Evolutionary conservation across 805 yeast species (phyloP).

Genomic region (Zygoascus ofunaensis): DNA sequence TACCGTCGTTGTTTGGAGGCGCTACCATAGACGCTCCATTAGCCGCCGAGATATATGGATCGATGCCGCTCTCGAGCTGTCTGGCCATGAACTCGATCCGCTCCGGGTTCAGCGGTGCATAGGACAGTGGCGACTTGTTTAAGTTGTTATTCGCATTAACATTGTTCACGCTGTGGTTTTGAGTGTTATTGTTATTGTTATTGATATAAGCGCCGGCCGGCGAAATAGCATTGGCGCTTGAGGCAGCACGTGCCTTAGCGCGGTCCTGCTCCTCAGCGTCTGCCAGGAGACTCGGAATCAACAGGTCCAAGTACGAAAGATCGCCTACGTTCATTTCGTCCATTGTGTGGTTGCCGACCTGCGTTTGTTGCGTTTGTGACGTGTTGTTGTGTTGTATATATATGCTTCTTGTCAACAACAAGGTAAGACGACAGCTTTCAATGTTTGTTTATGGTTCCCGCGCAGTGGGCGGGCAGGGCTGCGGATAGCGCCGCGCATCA

Average conservation of each 20-base stretch:
- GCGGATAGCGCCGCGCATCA: too few species aligned
- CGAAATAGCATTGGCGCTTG: neutral
- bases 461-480: too few species aligned
- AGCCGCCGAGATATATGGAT: neutral
- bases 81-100: slow-evolving; percentile 2
- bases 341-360: too few species aligned
- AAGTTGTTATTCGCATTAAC: neutral
- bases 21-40: neutral
- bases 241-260: neutral
- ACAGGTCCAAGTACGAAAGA: neutral
- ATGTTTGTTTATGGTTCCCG: too few species aligned
- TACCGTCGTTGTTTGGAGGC: neutral
- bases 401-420: too few species aligned
- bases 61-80: neutral
- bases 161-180: neutral
- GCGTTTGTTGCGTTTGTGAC: too few species aligned
- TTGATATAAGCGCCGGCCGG: neutral
- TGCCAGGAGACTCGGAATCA: neutral
- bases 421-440: too few species aligned
- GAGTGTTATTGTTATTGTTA: neutral
- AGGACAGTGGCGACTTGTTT: neutral
- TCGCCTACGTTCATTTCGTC: neutral
- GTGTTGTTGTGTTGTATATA: too few species aligned
- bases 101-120: neutral
- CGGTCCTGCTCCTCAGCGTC: neutral